These are phyloP conservation scores for Bipolaris victoriae DNA, from an alignment of 2,329 filamentous ascomycete species.

Conservation along the genomic window DNA sequence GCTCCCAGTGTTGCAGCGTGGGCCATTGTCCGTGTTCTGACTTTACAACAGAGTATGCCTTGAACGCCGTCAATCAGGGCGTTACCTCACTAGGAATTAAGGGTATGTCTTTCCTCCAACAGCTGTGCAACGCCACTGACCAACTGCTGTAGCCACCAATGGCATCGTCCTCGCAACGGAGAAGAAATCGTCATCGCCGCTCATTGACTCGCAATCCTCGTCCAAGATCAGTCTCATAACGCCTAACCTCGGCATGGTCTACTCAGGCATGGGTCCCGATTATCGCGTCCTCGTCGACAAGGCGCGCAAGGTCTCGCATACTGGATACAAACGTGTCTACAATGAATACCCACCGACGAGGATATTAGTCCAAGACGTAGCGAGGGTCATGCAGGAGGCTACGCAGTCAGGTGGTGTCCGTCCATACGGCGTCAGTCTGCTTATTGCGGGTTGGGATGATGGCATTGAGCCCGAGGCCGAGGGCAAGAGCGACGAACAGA, in stretches of 20 bases:
- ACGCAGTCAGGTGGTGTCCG: constrained; percentile 97
- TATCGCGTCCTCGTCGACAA: constrained; percentile 98
- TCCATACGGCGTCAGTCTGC: constrained; percentile 92
- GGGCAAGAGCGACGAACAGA: constrained; percentile 60
- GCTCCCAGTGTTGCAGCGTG: not conserved
- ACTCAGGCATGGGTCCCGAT: constrained; percentile 98
- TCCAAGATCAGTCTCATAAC: constrained; percentile 98
- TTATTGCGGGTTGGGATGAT: constrained; percentile 98
- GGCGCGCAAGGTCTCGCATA: constrained; percentile 97
- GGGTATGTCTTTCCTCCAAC: constrained; percentile 61
- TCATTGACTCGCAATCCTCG: constrained; percentile 92
- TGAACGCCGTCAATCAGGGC: constrained; percentile 99
- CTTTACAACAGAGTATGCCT: constrained; percentile 80
- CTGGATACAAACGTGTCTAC: constrained; percentile 99
- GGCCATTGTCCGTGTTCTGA: constrained; percentile 21
- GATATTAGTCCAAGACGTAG: constrained; percentile 98
- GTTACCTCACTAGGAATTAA: constrained; percentile 99
- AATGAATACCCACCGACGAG: constrained; percentile 99
- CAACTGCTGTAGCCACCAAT: constrained; percentile 77
- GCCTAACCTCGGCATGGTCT: constrained; percentile 99
- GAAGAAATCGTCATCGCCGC: constrained; percentile 98
- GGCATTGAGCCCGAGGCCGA: constrained; percentile 86
- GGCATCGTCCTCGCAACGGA: constrained; percentile 98
- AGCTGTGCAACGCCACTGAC: constrained; percentile 12
- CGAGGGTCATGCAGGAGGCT: constrained; percentile 97